A percentile compares a stretch with the other conserved stretches of the same genome.
These are phyloP conservation scores for Ogataea philodendri DNA, from an alignment of 805 yeast genomes.

Conservation along the genomic window DNA sequence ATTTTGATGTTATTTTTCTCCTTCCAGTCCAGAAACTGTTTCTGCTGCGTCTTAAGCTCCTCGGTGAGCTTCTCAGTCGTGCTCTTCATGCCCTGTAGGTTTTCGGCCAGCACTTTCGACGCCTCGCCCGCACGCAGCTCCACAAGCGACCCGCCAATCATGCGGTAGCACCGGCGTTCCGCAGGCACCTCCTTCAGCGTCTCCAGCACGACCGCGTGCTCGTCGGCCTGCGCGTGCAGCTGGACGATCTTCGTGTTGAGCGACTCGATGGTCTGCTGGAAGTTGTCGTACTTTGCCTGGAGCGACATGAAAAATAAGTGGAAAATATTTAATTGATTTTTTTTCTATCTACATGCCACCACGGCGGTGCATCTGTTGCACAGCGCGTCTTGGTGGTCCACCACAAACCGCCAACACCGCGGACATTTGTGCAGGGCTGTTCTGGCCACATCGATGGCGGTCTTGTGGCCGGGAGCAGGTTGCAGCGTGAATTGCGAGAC, in stretches of 20 bases:
- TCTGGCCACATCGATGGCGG: neutral
- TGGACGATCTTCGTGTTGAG: constrained; percentile 46
- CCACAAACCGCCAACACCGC: constrained; percentile 85
- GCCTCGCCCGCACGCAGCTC: constrained; percentile 83
- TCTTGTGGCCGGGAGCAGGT: neutral
- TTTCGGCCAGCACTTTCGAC: constrained; percentile 55
- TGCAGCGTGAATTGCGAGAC: constrained; percentile 56
- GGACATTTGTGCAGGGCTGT: constrained; percentile 66
- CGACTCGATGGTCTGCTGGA: constrained; percentile 47
- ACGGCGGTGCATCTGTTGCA: constrained; percentile 65
- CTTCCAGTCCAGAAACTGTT: constrained; percentile 49
- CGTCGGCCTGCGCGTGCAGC: constrained; percentile 46
- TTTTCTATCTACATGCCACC: constrained; percentile 19
- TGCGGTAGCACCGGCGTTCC: constrained; percentile 79
- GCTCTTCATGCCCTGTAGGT: constrained; percentile 45
- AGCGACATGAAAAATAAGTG: constrained; percentile 22
- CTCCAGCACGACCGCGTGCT: constrained; percentile 52
- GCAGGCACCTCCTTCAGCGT: constrained; percentile 51
- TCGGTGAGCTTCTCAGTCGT: constrained; percentile 38
- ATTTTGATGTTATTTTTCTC: constrained; percentile 48
- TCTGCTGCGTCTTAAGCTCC: constrained; percentile 41
- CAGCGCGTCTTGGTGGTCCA: constrained; percentile 48
- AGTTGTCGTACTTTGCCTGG: constrained; percentile 51
- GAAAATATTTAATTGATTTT: neutral
- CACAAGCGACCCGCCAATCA: constrained; percentile 91